phyloP scores from a whole-genome alignment of 768 basidiomycete species.

The Lanmaoa pseudosensibilis region DNA sequence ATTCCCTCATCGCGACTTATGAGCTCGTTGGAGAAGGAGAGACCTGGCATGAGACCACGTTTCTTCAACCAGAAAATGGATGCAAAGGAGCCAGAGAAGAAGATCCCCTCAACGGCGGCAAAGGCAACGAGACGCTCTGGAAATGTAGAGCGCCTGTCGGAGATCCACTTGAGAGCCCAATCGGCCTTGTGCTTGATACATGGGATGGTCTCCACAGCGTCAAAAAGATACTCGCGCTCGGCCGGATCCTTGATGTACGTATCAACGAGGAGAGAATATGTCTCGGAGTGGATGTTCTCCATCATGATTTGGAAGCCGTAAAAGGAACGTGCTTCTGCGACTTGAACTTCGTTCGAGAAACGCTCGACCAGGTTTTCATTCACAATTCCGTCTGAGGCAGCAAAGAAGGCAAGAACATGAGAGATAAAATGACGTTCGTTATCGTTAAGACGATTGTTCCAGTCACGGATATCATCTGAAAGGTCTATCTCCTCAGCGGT shows the following conservation, averaged over 20 bases:
- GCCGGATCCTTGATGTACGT: slow-evolving; percentile 81
- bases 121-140: slow-evolving; percentile 91
- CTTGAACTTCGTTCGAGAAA: slow-evolving; percentile 88
- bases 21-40: slow-evolving; percentile 93
- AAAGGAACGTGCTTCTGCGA: slow-evolving; percentile 89
- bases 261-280: slow-evolving; percentile 93
- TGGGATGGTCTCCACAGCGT: slow-evolving; percentile 89
- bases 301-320: slow-evolving; percentile 99
- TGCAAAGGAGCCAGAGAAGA: slow-evolving; percentile 92
- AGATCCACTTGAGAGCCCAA: slow-evolving; percentile 92
- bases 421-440: slow-evolving; percentile 87
- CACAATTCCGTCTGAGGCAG: slow-evolving; percentile 91
- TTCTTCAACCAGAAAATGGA: slow-evolving; percentile 97
- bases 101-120: slow-evolving; percentile 94
- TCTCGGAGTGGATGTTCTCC: slow-evolving; percentile 95
- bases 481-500: slow-evolving; percentile 91
- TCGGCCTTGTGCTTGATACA: slow-evolving; percentile 89
- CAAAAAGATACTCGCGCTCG: slow-evolving; percentile 78
- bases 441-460: slow-evolving; percentile 73
- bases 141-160: slow-evolving; percentile 74
- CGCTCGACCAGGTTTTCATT: slow-evolving; percentile 94
- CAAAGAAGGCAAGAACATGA: slow-evolving; percentile 92
- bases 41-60: slow-evolving; percentile 92
- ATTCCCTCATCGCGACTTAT: slow-evolving; percentile 94
- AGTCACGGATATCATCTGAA: slow-evolving; percentile 80